Conservation (phyloP, 176 grass and related monocot species). For the bread wheat (Triticum aestivum) region IWGSC_CS_RefSeq_v2.1 NC_057807.1:572767108-572767607, state of each 20-base stretch:
- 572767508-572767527: neutral
- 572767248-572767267: constrained; percentile 44
- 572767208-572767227: constrained; percentile 50
- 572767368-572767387: constrained; percentile 6
- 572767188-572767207: constrained; percentile 49
- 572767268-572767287: constrained; percentile 11
- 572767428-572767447: neutral
- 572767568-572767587: constrained; percentile 1
- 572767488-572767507: neutral
- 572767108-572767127: constrained; percentile 50
- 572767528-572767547: neutral
- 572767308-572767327: constrained; percentile 20
- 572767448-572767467: neutral
- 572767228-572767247: constrained; percentile 43
- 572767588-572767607: neutral
- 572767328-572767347: constrained; percentile 14
- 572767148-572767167: constrained; percentile 70
- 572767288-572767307: constrained; percentile 29
- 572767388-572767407: neutral
- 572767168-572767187: constrained; percentile 66
- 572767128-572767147: constrained; percentile 74
- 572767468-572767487: neutral
- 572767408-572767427: neutral
- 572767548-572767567: constrained; percentile 4
- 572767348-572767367: neutral